Conservation (phyloP, 2,329 filamentous ascomycete species). For the Anthostomella pinea region DNA sequence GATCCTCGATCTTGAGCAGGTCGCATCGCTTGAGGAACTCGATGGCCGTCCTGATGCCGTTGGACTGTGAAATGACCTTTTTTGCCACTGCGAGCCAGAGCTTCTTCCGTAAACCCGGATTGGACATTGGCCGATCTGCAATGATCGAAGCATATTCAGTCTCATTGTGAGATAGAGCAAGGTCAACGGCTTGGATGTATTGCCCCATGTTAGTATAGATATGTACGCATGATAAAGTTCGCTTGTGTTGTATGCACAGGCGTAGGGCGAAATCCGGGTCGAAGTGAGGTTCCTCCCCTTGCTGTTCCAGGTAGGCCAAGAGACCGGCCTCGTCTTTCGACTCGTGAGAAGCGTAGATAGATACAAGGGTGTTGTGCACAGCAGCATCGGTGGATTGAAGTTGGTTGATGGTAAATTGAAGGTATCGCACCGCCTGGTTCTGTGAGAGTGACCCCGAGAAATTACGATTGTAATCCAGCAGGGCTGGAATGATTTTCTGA, state of each 20-base stretch:
- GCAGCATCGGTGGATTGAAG: slow-evolving; percentile 77
- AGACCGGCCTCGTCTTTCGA: slow-evolving; percentile 82
- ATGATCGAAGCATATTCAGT: slow-evolving; percentile 87
- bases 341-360: slow-evolving; percentile 85
- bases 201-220: slow-evolving; percentile 97
- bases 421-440: slow-evolving; percentile 91
- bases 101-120: slow-evolving; percentile 80
- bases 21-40: slow-evolving; percentile 91
- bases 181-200: slow-evolving; percentile 87
- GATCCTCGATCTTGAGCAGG: slow-evolving; percentile 87
- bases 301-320: slow-evolving; percentile 83
- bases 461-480: slow-evolving; percentile 89
- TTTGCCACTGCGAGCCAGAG: slow-evolving; percentile 94
- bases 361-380: slow-evolving; percentile 94
- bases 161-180: slow-evolving; percentile 85
- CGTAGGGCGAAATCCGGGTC: slow-evolving; percentile 95
- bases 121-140: slow-evolving; percentile 78
- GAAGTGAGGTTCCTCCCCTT: slow-evolving; percentile 82
- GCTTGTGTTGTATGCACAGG: slow-evolving; percentile 89
- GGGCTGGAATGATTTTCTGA: slow-evolving; percentile 84
- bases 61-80: slow-evolving; percentile 83
- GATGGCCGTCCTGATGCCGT: slow-evolving; percentile 88
- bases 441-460: slow-evolving; percentile 64
- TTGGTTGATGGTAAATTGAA: slow-evolving; percentile 90
- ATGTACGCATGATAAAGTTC: slow-evolving; percentile 91